Conservation (phyloP, 345 rosid species). For the Carallia pectinifolia region DNA sequence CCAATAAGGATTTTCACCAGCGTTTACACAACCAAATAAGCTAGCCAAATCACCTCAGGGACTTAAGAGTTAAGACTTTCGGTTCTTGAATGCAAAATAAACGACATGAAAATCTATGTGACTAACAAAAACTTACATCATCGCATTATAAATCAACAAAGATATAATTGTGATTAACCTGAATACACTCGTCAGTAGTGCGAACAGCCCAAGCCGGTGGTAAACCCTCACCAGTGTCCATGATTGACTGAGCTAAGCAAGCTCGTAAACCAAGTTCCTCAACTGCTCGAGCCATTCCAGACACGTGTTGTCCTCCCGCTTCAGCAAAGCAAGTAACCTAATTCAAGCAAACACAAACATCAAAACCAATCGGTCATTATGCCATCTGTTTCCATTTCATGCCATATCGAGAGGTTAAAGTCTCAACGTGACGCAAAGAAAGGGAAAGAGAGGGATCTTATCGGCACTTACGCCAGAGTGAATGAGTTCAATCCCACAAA, state of each 20-base stretch:
- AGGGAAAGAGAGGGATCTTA: not conserved
- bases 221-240: slow-evolving; percentile 68
- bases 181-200: slow-evolving; percentile 54
- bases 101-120: no score
- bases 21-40: no score
- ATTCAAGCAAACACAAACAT: slow-evolving; percentile 3
- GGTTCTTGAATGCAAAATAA: no score
- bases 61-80: no score
- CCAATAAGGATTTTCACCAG: no score
- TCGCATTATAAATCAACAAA: not conserved
- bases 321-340: slow-evolving; percentile 79
- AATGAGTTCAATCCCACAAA: slow-evolving; percentile 66
- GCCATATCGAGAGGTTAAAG: not conserved
- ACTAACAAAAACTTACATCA: not conserved
- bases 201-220: slow-evolving; percentile 58
- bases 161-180: slow-evolving; percentile 33
- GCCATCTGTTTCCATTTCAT: no score
- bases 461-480: slow-evolving; percentile 54
- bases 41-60: no score
- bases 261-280: slow-evolving; percentile 64
- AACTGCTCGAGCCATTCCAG: slow-evolving; percentile 66
- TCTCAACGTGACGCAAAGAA: not conserved
- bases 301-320: slow-evolving; percentile 71
- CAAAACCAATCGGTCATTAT: not conserved
- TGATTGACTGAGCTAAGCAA: slow-evolving; percentile 53